Percentiles rank a stretch among this genome's conserved stretches.
phyloP scores from a whole-genome alignment of 805 yeast species.

The Maudiozyma saulgeensis region DNA sequence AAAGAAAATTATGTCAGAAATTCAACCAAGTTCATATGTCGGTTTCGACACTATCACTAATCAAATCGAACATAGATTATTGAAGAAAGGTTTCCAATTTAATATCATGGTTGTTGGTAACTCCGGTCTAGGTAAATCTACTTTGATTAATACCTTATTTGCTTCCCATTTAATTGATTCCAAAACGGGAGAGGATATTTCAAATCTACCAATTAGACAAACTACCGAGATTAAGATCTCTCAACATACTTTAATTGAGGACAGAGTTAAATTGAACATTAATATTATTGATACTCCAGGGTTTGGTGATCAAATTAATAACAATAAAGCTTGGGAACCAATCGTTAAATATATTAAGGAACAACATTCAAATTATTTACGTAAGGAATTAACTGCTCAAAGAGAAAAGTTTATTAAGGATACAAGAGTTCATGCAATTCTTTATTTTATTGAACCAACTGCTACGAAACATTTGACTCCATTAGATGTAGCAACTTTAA shows the following conservation, averaged over 20 bases:
- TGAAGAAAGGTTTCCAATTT: constrained; percentile 89
- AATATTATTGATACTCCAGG: constrained; percentile 96
- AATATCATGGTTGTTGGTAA: constrained; percentile 90
- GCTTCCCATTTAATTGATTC: constrained; percentile 70
- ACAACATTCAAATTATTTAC: constrained; percentile 82
- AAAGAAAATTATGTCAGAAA: neutral
- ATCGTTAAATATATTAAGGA: constrained; percentile 89
- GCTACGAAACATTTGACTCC: constrained; percentile 61
- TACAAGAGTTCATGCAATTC: constrained; percentile 86
- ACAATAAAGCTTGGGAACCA: constrained; percentile 95
- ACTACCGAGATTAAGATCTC: constrained; percentile 77
- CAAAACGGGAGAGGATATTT: constrained; percentile 52
- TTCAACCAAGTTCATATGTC: constrained; percentile 67
- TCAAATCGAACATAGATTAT: constrained; percentile 85
- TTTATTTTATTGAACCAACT: constrained; percentile 85
- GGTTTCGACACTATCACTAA: constrained; percentile 95
- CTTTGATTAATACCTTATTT: constrained; percentile 83
- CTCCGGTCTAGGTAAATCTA: constrained; percentile 91
- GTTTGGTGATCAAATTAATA: constrained; percentile 92
- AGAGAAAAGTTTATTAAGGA: constrained; percentile 77
- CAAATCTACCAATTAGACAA: constrained; percentile 66
- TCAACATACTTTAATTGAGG: constrained; percentile 66
- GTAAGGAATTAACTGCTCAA: constrained; percentile 90
- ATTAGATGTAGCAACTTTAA: constrained; percentile 73
- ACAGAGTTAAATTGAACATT: constrained; percentile 74